A percentile compares a stretch with the other conserved stretches of the same genome.
phyloP scores from a whole-genome alignment of 805 yeast species.

The Maudiozyma bulderi region DNA sequence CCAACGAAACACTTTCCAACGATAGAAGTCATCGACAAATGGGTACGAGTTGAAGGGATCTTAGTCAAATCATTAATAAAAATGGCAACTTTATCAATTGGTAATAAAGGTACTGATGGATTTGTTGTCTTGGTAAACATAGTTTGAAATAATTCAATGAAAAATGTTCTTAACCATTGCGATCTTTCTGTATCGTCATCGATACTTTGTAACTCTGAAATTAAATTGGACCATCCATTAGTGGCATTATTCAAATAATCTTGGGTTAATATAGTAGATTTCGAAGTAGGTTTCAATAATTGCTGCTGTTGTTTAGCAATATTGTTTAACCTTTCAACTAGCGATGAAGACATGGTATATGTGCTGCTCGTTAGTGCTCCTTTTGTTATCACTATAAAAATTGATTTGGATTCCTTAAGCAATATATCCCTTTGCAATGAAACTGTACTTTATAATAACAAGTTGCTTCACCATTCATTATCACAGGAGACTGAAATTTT shows the following conservation, averaged over 20 bases:
- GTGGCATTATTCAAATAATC: constrained; percentile 10
- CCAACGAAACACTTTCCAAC: constrained; percentile 20
- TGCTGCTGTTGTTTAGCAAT: constrained; percentile 7
- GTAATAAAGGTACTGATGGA: neutral
- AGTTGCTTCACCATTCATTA: no score
- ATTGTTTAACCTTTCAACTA: constrained; percentile 12
- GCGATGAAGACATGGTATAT: constrained; percentile 3
- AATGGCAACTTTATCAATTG: constrained; percentile 2
- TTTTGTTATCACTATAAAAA: no score
- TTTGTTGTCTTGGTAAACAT: constrained; percentile 4
- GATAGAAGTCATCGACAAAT: constrained; percentile 3
- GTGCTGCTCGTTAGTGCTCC: neutral
- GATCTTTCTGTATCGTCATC: constrained; percentile 12
- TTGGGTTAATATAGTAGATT: neutral
- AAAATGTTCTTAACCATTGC: constrained; percentile 15
- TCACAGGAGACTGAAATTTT: no score
- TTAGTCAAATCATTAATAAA: constrained; percentile 6
- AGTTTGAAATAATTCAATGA: constrained; percentile 12
- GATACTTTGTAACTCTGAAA: constrained; percentile 6
- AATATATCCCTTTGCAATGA: no score
- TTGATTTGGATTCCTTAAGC: no score
- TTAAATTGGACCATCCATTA: constrained; percentile 6
- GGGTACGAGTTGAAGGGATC: neutral
- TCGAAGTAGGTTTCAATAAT: neutral
- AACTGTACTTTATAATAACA: no score